Conservation (phyloP, 2,329 filamentous ascomycete species). For the Cladosporium sp. region DNA sequence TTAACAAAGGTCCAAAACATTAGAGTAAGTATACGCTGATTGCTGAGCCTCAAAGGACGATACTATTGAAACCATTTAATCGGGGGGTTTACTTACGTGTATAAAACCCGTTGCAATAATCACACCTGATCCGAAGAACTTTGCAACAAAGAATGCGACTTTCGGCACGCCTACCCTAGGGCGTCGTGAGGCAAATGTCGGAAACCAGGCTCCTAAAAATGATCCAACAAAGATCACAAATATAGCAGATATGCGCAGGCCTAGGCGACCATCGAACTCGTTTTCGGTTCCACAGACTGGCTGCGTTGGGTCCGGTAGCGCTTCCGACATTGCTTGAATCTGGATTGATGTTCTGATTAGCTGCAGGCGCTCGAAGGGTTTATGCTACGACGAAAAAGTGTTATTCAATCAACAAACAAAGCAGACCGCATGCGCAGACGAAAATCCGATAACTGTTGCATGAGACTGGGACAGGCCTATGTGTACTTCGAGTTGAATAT, state of each 20-base stretch:
- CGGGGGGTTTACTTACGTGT: slow-evolving; percentile 50
- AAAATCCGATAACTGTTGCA: no score
- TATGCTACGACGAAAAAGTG: not conserved
- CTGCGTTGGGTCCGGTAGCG: no score
- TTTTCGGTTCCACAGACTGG: slow-evolving; percentile 56
- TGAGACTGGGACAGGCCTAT: not conserved
- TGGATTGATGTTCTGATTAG: not conserved
- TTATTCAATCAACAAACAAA: not conserved
- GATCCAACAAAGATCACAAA: slow-evolving; percentile 80
- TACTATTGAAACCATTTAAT: not conserved
- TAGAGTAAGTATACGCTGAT: slow-evolving; percentile 44
- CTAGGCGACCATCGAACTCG: slow-evolving; percentile 64
- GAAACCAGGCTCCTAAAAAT: slow-evolving; percentile 63
- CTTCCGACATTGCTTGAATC: not conserved
- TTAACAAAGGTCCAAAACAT: slow-evolving; percentile 73
- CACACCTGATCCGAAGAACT: slow-evolving; percentile 90
- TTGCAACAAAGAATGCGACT: slow-evolving; percentile 77
- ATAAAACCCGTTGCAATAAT: slow-evolving; percentile 93
- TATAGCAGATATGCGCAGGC: slow-evolving; percentile 75
- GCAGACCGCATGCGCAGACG: not conserved
- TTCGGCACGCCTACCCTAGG: slow-evolving; percentile 60
- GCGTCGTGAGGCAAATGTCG: slow-evolving; percentile 63
- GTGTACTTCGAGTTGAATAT: not conserved
- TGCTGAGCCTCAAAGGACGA: not conserved
- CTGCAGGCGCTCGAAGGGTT: not conserved